Percentiles rank a stretch among this genome's conserved stretches.
Evolutionary conservation across 1,284 basidiomycete genomes (phyloP).

Genomic region (Boletus sp.): DNA sequence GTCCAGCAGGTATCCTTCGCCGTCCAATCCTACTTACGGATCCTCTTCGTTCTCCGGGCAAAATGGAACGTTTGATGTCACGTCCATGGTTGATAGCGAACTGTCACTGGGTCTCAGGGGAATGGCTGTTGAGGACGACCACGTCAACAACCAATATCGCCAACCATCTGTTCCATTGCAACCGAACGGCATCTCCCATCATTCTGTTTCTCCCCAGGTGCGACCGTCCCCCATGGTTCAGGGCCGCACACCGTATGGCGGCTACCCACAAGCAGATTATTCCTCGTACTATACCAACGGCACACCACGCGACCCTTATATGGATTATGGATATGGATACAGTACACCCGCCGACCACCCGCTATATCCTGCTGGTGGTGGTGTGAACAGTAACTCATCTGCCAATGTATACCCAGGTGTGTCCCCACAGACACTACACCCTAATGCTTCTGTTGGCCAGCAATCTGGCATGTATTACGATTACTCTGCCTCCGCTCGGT

Average conservation of each 20-base stretch:
- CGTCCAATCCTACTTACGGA: slow-evolving; percentile 40
- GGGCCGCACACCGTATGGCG: slow-evolving; percentile 45
- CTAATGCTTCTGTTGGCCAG: slow-evolving; percentile 42
- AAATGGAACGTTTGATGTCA: slow-evolving; percentile 41
- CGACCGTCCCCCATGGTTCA: slow-evolving; percentile 43
- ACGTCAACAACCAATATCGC: slow-evolving; percentile 32
- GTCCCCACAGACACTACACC: slow-evolving; percentile 44
- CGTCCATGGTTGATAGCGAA: slow-evolving; percentile 49
- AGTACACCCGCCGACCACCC: slow-evolving; percentile 47
- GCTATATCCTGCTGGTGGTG: slow-evolving; percentile 46
- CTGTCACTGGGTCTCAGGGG: slow-evolving; percentile 56
- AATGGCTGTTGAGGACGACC: slow-evolving; percentile 67
- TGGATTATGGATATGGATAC: slow-evolving; percentile 56
- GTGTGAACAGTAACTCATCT: slow-evolving; percentile 39
- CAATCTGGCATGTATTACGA: slow-evolving; percentile 60
- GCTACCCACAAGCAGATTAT: slow-evolving; percentile 55
- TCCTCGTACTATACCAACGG: slow-evolving; percentile 51
- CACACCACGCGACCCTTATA: slow-evolving; percentile 42
- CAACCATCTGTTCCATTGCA: slow-evolving; percentile 25
- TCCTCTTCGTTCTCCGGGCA: slow-evolving; percentile 35
- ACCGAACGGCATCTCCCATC: slow-evolving; percentile 23
- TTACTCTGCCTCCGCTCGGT: slow-evolving; percentile 45
- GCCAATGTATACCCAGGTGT: slow-evolving; percentile 47
- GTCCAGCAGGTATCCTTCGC: slow-evolving; percentile 43
- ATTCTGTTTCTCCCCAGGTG: slow-evolving; percentile 31